Evolutionary conservation across 306 rosid genomes (phyloP).

Genomic region (Vigna nakashimae): DNA sequence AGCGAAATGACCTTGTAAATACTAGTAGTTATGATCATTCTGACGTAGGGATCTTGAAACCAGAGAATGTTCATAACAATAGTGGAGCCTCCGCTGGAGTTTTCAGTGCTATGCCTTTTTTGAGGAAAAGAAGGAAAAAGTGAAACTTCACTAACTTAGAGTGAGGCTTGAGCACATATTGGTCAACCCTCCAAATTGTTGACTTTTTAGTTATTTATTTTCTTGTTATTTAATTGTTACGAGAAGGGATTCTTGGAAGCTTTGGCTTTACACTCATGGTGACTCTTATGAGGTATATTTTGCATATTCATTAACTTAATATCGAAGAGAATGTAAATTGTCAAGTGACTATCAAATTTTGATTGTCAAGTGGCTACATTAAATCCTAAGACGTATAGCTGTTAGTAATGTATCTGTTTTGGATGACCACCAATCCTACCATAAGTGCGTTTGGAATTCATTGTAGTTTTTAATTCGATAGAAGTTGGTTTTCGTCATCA

Average conservation of each 20-base stretch:
- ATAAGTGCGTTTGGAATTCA: too few relatives aligned
- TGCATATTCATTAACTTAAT: too few relatives aligned
- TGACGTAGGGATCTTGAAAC: slow-evolving; percentile 30
- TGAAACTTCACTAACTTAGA: slow-evolving; percentile 32
- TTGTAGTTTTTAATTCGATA: too few relatives aligned
- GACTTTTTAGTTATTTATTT: not conserved
- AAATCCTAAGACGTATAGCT: too few relatives aligned
- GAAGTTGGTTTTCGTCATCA: too few relatives aligned
- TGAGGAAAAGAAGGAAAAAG: slow-evolving; percentile 68
- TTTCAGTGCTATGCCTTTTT: slow-evolving; percentile 76
- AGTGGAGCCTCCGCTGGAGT: slow-evolving; percentile 44
- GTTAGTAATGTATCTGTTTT: too few relatives aligned
- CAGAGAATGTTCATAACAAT: slow-evolving; percentile 43
- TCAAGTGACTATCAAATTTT: not conserved
- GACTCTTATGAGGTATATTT: too few relatives aligned
- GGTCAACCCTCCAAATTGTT: slow-evolving; percentile 5
- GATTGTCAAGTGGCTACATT: not conserved
- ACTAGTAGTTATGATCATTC: slow-evolving; percentile 41
- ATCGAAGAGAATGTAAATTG: not conserved
- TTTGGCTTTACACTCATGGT: not conserved
- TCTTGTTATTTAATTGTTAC: slow-evolving; percentile 11
- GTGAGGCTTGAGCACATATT: not conserved
- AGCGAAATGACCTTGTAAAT: slow-evolving; percentile 32
- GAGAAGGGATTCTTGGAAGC: not conserved
- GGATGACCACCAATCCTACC: too few relatives aligned